Evolutionary conservation across 345 rosid species (phyloP).

Genomic region (Capsella bursapastoris): DNA sequence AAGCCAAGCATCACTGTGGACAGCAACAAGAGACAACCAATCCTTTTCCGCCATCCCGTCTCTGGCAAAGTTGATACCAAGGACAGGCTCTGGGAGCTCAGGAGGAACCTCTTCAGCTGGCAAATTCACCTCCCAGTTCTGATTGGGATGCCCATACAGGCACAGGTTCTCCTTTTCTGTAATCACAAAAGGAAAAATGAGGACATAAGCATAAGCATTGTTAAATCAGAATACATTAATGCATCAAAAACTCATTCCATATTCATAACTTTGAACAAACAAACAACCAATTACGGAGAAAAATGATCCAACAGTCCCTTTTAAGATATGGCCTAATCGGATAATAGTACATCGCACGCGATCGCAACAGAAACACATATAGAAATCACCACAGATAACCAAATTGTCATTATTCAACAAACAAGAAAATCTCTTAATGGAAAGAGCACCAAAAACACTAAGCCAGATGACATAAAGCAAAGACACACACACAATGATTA

Average conservation of each 20-base stretch:
- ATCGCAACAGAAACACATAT: no score
- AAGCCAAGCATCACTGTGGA: constrained; percentile 71
- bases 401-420: neutral
- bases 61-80: constrained; percentile 95
- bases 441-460: constrained; percentile 26
- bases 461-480: constrained; percentile 19
- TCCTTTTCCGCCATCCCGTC: constrained; percentile 92
- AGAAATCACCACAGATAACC: neutral
- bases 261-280: neutral
- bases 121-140: constrained; percentile 89
- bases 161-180: constrained; percentile 90
- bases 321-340: neutral
- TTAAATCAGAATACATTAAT: neutral
- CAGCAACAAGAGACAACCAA: constrained; percentile 82
- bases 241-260: neutral
- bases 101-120: constrained; percentile 99
- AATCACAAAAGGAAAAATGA: constrained; percentile 13
- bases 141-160: constrained; percentile 81
- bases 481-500: neutral
- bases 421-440: neutral
- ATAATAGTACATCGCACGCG: no score
- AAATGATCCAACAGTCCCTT: neutral
- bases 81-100: constrained; percentile 92
- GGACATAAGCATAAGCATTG: neutral
- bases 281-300: constrained; percentile 12